phyloP scores from a whole-genome alignment of 208 protist genomes.

The Porcisia hertigi region DNA sequence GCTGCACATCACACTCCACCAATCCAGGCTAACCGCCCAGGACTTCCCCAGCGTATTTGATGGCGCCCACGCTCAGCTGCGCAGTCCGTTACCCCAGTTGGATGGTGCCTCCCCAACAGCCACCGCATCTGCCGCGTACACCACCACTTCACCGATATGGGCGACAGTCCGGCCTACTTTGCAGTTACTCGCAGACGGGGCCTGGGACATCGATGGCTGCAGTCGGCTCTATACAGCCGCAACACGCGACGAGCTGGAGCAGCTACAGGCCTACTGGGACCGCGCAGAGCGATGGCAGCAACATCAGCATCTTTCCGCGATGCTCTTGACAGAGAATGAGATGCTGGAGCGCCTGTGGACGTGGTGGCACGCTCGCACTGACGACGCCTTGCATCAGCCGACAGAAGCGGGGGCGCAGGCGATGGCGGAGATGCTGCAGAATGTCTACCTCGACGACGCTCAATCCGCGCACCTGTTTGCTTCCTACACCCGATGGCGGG shows the following conservation, averaged over 20 bases:
- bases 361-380: conserved; percentile 21
- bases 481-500: background rate
- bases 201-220: conserved; percentile 28
- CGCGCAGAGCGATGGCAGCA: conserved; percentile 19
- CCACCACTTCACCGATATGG: background rate
- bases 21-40: background rate
- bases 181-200: conserved; percentile 27
- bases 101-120: background rate
- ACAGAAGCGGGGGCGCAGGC: conserved; percentile 1
- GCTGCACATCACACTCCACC: background rate
- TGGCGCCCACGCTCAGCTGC: background rate
- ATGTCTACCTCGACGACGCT: background rate
- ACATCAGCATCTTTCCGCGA: background rate
- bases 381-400: background rate
- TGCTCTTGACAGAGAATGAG: conserved; percentile 15
- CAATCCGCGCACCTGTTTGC: background rate
- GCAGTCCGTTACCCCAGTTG: background rate
- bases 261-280: conserved; percentile 18
- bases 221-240: conserved; percentile 27
- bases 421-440: conserved; percentile 18
- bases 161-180: conserved; percentile 19
- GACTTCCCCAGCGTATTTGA: background rate
- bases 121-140: background rate
- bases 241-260: conserved; percentile 24
- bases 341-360: conserved; percentile 29